Base-by-base conservation (phyloP, 345 rosid genomes). In the Eucalyptus curtisii region DNA sequence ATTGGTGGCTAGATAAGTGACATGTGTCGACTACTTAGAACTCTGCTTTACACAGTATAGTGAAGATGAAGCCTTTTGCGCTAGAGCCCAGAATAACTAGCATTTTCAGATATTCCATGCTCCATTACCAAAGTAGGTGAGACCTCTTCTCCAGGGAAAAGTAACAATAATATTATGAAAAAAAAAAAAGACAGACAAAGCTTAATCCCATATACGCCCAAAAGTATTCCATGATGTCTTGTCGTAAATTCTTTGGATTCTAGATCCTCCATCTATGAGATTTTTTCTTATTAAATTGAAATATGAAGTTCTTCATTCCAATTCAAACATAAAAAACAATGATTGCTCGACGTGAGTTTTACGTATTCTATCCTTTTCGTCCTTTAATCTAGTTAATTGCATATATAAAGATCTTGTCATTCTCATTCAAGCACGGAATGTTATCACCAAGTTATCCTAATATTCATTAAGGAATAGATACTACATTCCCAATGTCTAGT, bases 401-500 rank as follows among this genome's bases (percentile, higher is more conserved):
- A 71, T 71, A 5, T 40, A 22, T 76, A 76, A 76, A 76, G 47
- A 76, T 40, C 47, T 76, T 76, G 47, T 76, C 84, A 76, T 40
- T 76, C 84, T 76, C 84, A 20, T 76, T 76, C 47, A 76, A 76
- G 84, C 84, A 76, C 24, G 5, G 47, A 76, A 76, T 76, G 45
- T 76, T 76, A 76, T 76, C 84, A 76, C 47, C 47, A 76, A 76
- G 47, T 40, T 76, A 76, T 76, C 47, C 47, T 76, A 76, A 61
- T 44, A 10, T 68, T 22, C 61, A 85, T 7, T 44, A 80, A 71
- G 86, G 94, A 89, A 91, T 91, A 86, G 88, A 90, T 92, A 92
- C 93, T 89, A 87, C 87, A 89, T 92, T 90, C 93, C 87, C 42
- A 66, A 42, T 90, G 88, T 92, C 89, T 57, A 82, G 49, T 53